Evolutionary conservation across 2,329 filamentous ascomycete species (phyloP), one percentile per base, ranked within the genome.

Genomic region (Ceratocystis eucalypticola): DNA sequence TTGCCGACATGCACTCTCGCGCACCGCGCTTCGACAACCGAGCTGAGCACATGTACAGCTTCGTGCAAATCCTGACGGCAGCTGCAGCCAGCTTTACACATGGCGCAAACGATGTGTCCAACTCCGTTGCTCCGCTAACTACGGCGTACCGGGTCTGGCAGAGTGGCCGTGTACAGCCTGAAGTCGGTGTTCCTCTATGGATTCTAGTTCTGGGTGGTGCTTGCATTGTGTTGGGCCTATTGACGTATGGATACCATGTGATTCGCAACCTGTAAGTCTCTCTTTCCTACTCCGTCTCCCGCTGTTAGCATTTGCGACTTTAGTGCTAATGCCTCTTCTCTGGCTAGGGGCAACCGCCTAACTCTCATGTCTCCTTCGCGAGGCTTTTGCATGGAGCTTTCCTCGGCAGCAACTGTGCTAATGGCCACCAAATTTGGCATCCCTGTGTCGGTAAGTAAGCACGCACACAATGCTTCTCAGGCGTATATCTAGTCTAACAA

Each of bases 191-290:
- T 17, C 80, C 80, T 1, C 70, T 79, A 48, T 83, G 80, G 79
- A 75, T 82, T 67, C 73, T 82, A 12, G 77, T 77, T 62, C 76
- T 80, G 37, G 78, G 80, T 17, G 79, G 79, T 67, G 72, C 75
- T 0, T 74, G 75, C 61, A 80, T 84, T 30, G 79, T 80, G 57
- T 71, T 84, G n/a, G 83, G 83, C n/a, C 76, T 86, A 67, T 77
- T 81, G 74, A 84, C 82, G 8, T 86, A 84, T 70, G 83, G 84
- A 6, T 86, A 85, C 73, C 83, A 85, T 71, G 84, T 86, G 71
- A 84, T 84, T 80, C 77, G 80, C 64, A 79, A 79, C 61, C 76
- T 83, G 66, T 66, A 37, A 61, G 64, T 45, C 0, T 59, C 20
- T 8, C 0, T 30, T 53, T 6, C 61, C 22, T 62, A 6, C n/a